phyloP scores from a whole-genome alignment of 2,329 filamentous ascomycete genomes.

The Teratosphaeria zuluensis region DNA sequence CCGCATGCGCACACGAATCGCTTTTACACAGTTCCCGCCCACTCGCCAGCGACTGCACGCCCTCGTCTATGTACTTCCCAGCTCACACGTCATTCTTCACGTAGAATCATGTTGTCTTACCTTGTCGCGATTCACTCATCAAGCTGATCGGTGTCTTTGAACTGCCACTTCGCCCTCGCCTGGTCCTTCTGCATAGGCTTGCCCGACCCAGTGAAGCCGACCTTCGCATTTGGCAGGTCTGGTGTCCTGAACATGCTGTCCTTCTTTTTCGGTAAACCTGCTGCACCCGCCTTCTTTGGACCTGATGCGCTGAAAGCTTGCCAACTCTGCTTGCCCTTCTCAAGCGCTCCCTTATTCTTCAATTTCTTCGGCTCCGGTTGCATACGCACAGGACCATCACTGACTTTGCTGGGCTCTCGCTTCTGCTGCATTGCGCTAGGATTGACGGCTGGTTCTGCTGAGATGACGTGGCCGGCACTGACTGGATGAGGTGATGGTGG shows the following conservation, averaged over 20 bases:
- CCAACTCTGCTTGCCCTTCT: slow-evolving; percentile 88
- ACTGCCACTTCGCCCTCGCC: slow-evolving; percentile 20
- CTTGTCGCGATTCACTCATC: not conserved
- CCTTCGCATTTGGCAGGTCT: slow-evolving; percentile 75
- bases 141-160: slow-evolving; percentile 6
- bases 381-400: slow-evolving; percentile 42
- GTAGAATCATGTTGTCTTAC: not conserved
- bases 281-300: slow-evolving; percentile 21
- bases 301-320: slow-evolving; percentile 78
- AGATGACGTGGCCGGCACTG: slow-evolving; percentile 48
- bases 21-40: not conserved
- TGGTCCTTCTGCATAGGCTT: slow-evolving; percentile 88
- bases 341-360: slow-evolving; percentile 85
- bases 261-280: slow-evolving; percentile 14
- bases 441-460: slow-evolving; percentile 57
- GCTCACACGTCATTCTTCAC: not conserved
- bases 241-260: slow-evolving; percentile 48
- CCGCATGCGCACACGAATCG: not conserved
- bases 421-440: slow-evolving; percentile 56
- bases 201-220: slow-evolving; percentile 92
- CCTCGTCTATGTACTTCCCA: not conserved
- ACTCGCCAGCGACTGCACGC: not conserved
- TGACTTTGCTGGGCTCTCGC: slow-evolving; percentile 50
- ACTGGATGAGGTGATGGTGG: slow-evolving; percentile 29
- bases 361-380: slow-evolving; percentile 57